phyloP scores from a whole-genome alignment of 2,329 filamentous ascomycete species.

The Paecilomyces variotii region DNA sequence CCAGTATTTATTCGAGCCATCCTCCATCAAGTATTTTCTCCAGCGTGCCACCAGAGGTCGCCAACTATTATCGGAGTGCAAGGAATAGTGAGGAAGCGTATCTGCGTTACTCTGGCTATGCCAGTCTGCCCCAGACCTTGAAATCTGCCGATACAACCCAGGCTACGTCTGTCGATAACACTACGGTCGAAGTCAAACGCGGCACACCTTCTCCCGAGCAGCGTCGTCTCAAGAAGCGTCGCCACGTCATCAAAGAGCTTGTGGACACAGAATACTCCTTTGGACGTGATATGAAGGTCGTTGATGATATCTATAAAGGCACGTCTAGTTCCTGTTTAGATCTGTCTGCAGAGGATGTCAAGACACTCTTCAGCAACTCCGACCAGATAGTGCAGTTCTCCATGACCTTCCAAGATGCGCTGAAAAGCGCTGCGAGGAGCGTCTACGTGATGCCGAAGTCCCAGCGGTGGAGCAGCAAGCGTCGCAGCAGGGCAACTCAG shows the following conservation, averaged over 20 bases:
- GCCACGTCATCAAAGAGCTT: slow-evolving; percentile 81
- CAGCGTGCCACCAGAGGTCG: slow-evolving; percentile 13
- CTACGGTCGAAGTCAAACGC: slow-evolving; percentile 11
- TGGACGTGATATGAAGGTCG: slow-evolving; percentile 91
- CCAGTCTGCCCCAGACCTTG: slow-evolving; percentile 22
- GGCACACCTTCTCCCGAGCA: slow-evolving; percentile 31
- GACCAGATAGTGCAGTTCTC: slow-evolving; percentile 87
- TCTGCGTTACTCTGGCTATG: slow-evolving; percentile 19
- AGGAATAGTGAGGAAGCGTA: slow-evolving; percentile 32
- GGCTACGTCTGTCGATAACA: slow-evolving; percentile 21
- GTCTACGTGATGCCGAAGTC: slow-evolving; percentile 64
- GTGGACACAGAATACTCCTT: slow-evolving; percentile 89
- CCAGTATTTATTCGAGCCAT: slow-evolving; percentile 11
- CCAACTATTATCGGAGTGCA: slow-evolving; percentile 14
- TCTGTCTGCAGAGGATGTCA: slow-evolving; percentile 75
- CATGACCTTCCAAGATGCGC: slow-evolving; percentile 64
- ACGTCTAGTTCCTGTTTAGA: slow-evolving; percentile 76
- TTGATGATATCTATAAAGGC: slow-evolving; percentile 95
- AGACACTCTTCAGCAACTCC: slow-evolving; percentile 84
- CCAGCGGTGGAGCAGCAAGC: slow-evolving; percentile 46
- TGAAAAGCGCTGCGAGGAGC: slow-evolving; percentile 71
- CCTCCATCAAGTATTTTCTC: slow-evolving; percentile 8
- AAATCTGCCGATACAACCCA: slow-evolving; percentile 32
- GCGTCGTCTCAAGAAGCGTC: slow-evolving; percentile 64
- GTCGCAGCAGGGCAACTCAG: slow-evolving; percentile 36